Percentiles rank a stretch among this genome's conserved stretches.
Evolutionary conservation across 495 filamentous ascomycete genomes (phyloP).

Genomic region (Penicillium angulare): DNA sequence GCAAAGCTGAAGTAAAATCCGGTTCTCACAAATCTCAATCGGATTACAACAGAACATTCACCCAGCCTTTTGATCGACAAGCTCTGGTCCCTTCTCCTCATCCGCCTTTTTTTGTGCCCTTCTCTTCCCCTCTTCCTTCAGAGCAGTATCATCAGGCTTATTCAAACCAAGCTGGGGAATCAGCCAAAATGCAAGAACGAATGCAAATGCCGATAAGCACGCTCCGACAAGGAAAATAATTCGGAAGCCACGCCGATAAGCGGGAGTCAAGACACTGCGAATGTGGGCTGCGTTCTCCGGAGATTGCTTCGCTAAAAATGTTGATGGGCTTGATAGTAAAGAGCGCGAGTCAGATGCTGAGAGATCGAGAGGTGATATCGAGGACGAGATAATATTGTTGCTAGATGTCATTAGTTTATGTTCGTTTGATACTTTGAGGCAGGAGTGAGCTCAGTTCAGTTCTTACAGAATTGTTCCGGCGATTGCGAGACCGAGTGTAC

Average conservation of each 20-base stretch:
- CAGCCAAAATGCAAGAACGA: slow-evolving; percentile 40
- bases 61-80: not conserved
- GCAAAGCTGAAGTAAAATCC: too few species aligned
- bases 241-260: slow-evolving; percentile 49
- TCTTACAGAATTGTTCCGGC: slow-evolving; percentile 51
- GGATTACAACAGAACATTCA: not conserved
- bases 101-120: slow-evolving; percentile 18
- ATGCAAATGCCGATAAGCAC: slow-evolving; percentile 43
- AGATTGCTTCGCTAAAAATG: slow-evolving; percentile 29
- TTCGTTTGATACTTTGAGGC: not conserved
- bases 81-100: slow-evolving; percentile 4
- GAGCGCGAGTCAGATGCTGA: slow-evolving; percentile 22
- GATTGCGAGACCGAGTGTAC: slow-evolving; percentile 52
- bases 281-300: slow-evolving; percentile 32
- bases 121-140: slow-evolving; percentile 46
- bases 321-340: slow-evolving; percentile 32
- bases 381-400: slow-evolving; percentile 43
- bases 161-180: slow-evolving; percentile 49
- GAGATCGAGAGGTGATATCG: slow-evolving; percentile 33
- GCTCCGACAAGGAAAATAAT: slow-evolving; percentile 52
- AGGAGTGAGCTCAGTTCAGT: not conserved
- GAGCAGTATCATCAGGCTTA: slow-evolving; percentile 43
- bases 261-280: slow-evolving; percentile 40
- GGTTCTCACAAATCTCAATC: too few species aligned
- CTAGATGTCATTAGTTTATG: too few species aligned